A percentile compares a stretch with the other conserved stretches of the same genome.
phyloP scores from a whole-genome alignment of 805 yeast genomes.

The Nakazawaea sp. region DNA sequence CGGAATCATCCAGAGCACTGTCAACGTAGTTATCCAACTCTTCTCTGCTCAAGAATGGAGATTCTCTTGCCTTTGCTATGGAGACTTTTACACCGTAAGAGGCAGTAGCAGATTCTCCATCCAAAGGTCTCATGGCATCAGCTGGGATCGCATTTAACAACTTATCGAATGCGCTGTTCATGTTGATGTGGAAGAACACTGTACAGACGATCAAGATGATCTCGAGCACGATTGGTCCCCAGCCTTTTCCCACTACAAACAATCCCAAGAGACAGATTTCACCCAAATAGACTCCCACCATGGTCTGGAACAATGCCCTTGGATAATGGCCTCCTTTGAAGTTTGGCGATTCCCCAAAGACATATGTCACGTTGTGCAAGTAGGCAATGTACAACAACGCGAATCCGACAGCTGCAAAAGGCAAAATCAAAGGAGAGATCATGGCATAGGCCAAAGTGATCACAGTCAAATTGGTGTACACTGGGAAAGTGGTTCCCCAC shows the following conservation, averaged over 20 bases:
- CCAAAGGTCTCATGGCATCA: conserved; percentile 71
- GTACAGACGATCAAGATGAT: conserved; percentile 61
- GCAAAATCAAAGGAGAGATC: conserved; percentile 75
- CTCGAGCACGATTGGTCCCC: conserved; percentile 88
- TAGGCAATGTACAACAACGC: conserved; percentile 68
- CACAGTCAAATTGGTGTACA: conserved; percentile 63
- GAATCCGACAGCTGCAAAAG: conserved; percentile 70
- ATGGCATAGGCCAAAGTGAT: conserved; percentile 62
- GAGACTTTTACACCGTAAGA: conserved; percentile 30
- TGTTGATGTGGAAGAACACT: conserved; percentile 56
- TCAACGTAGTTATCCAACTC: conserved; percentile 8
- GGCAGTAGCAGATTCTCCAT: conserved; percentile 59
- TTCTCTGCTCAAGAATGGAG: conserved; percentile 16
- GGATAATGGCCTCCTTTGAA: conserved; percentile 81
- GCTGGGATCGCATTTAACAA: conserved; percentile 55
- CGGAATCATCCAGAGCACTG: too few relatives aligned
- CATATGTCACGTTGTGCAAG: conserved; percentile 71
- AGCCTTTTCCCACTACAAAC: conserved; percentile 84
- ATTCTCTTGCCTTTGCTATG: conserved; percentile 2
- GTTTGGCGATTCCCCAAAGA: conserved; percentile 61
- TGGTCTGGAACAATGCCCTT: conserved; percentile 80
- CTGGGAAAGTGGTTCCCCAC: conserved; percentile 80
- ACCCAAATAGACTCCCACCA: conserved; percentile 83
- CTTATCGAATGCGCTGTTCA: conserved; percentile 60
- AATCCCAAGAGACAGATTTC: conserved; percentile 82